phyloP scores from a whole-genome alignment of 129 eudicot genomes.

The Lactuca sativa region DNA sequence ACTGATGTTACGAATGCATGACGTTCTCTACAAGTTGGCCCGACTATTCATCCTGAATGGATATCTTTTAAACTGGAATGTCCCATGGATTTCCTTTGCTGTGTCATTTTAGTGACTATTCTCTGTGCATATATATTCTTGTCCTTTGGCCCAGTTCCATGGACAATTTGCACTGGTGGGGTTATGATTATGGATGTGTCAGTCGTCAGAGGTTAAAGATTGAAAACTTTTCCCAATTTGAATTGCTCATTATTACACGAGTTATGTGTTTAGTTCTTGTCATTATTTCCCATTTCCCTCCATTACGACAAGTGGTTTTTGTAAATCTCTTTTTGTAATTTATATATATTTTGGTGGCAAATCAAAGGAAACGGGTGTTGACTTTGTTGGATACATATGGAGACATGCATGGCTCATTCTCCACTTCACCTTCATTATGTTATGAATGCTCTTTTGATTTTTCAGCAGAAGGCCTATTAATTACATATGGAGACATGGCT shows the following conservation, averaged over 20 bases:
- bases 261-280: not conserved
- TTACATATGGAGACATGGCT: no score
- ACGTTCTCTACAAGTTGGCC: not conserved
- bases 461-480: no score
- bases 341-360: no score
- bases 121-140: conserved; percentile 17
- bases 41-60: not conserved
- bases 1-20: conserved; percentile 19
- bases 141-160: conserved; percentile 16
- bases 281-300: conserved; percentile 19
- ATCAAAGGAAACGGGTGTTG: no score
- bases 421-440: no score
- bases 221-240: conserved; percentile 13
- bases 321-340: not conserved
- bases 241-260: conserved; percentile 22
- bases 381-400: no score
- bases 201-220: not conserved
- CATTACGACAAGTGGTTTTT: not conserved
- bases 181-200: conserved; percentile 22
- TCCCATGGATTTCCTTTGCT: not conserved
- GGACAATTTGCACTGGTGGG: conserved; percentile 27
- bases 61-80: not conserved
- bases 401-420: no score
- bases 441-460: no score
- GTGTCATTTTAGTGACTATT: conserved; percentile 11